phyloP scores from a whole-genome alignment of 2,329 filamentous ascomycete genomes.

The Apiospora malaysiana region DNA sequence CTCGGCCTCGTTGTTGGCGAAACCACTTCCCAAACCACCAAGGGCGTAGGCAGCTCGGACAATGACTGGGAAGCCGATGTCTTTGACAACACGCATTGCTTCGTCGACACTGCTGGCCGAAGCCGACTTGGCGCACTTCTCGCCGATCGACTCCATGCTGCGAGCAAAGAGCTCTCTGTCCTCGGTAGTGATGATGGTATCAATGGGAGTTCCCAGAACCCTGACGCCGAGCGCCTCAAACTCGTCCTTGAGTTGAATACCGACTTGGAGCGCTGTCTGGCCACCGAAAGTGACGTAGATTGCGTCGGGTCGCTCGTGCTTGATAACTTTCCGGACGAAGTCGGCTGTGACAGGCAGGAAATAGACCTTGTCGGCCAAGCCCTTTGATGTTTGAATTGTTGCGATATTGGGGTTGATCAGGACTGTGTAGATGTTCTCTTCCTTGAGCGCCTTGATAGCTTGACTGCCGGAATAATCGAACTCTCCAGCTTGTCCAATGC shows the following conservation, averaged over 20 bases:
- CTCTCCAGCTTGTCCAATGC: constrained; percentile 96
- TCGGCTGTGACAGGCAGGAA: constrained; percentile 97
- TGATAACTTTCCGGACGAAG: constrained; percentile 96
- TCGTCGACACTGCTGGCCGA: constrained; percentile 90
- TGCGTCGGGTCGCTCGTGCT: constrained; percentile 91
- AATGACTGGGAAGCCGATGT: constrained; percentile 96
- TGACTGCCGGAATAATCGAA: constrained; percentile 99
- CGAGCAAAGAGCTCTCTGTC: constrained; percentile 96
- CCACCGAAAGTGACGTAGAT: constrained; percentile 99
- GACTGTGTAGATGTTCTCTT: constrained; percentile 97
- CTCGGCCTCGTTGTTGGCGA: constrained; percentile 86
- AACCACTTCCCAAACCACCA: constrained; percentile 92
- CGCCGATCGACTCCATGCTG: constrained; percentile 97
- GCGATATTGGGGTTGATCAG: constrained; percentile 99
- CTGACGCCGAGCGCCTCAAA: constrained; percentile 91
- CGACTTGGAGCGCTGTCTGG: constrained; percentile 94
- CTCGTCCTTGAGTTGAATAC: constrained; percentile 97
- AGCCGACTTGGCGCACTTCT: constrained; percentile 97
- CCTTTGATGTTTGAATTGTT: constrained; percentile 98
- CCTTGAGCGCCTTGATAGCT: constrained; percentile 96
- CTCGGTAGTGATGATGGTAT: constrained; percentile 98
- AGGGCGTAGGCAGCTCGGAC: constrained; percentile 95
- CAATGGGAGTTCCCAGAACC: constrained; percentile 94
- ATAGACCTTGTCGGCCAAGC: constrained; percentile 97
- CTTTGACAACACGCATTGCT: constrained; percentile 84